A percentile compares a stretch with the other conserved stretches of the same genome.
These are phyloP conservation scores for Citrullus mucosospermus DNA, from an alignment of 306 rosid genomes.

Conservation along the genomic window DNA sequence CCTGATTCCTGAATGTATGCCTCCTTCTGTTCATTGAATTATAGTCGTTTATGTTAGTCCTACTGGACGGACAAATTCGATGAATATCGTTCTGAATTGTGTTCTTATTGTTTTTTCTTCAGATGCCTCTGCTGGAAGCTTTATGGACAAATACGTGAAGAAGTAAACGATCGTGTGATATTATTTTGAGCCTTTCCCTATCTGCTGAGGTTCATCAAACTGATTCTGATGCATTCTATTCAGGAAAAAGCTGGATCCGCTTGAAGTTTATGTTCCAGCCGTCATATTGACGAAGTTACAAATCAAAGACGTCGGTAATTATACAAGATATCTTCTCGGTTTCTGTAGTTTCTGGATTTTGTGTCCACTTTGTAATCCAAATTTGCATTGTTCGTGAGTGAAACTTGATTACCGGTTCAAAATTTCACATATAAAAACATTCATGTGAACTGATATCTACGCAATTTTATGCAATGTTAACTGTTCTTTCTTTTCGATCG, in stretches of 20 bases:
- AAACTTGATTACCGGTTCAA: neutral
- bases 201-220: neutral
- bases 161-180: slow-evolving; percentile 22
- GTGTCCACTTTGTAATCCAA: neutral
- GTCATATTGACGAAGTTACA: slow-evolving; percentile 73
- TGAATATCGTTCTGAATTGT: neutral
- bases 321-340: neutral
- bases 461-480: neutral
- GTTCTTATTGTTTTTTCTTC: slow-evolving; percentile 2
- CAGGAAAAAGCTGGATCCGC: slow-evolving; percentile 83
- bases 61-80: neutral
- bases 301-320: slow-evolving; percentile 72
- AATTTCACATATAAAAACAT: neutral
- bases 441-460: neutral
- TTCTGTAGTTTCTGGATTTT: neutral
- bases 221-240: slow-evolving; percentile 8
- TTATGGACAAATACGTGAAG: slow-evolving; percentile 61
- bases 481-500: neutral
- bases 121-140: slow-evolving; percentile 51
- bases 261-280: slow-evolving; percentile 74
- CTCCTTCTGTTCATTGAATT: neutral
- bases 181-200: neutral
- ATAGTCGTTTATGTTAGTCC: neutral
- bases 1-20: slow-evolving; percentile 39
- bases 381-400: neutral